phyloP scores from a whole-genome alignment of 371 early-diverging fungal species.

The Parasitella parasitica region DNA sequence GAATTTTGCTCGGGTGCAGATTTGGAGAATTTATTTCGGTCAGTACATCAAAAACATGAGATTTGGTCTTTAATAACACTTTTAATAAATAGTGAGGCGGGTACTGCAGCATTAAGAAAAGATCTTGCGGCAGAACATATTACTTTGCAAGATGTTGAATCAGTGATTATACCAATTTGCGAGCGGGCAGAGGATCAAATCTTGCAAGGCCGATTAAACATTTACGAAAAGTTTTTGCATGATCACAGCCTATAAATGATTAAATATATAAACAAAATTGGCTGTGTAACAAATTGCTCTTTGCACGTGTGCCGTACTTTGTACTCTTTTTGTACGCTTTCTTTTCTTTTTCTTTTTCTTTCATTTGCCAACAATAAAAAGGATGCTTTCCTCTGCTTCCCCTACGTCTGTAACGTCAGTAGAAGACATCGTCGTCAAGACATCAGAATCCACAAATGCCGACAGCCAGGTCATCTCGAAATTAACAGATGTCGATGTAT shows the following conservation, averaged over 20 bases:
- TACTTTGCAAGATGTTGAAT: slow-evolving; percentile 17
- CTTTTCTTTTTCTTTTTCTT: background rate
- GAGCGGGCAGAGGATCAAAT: slow-evolving; percentile 33
- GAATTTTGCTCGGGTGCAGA: slow-evolving; percentile 66
- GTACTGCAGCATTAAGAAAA: slow-evolving; percentile 49
- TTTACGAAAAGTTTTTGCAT: slow-evolving; percentile 32
- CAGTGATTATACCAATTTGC: slow-evolving; percentile 21
- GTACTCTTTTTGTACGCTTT: background rate
- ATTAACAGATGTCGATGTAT: slow-evolving; percentile 21
- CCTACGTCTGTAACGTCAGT: background rate
- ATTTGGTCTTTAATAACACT: too few relatives aligned
- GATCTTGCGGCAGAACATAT: slow-evolving; percentile 26
- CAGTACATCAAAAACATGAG: too few relatives aligned
- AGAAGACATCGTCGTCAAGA: background rate
- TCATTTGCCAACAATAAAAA: too few relatives aligned
- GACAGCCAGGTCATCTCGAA: slow-evolving; percentile 10
- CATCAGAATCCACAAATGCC: background rate
- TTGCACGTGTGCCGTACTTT: background rate
- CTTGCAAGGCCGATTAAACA: slow-evolving; percentile 22
- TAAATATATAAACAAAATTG: background rate
- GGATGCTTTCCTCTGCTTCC: background rate
- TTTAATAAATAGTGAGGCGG: slow-evolving; percentile 49
- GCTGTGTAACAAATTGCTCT: background rate
- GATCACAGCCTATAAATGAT: slow-evolving; percentile 12
- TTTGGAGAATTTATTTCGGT: slow-evolving; percentile 61